These are phyloP conservation scores for Xylogone sp. DNA, from an alignment of 2,329 filamentous ascomycete genomes.

Conservation along the genomic window DNA sequence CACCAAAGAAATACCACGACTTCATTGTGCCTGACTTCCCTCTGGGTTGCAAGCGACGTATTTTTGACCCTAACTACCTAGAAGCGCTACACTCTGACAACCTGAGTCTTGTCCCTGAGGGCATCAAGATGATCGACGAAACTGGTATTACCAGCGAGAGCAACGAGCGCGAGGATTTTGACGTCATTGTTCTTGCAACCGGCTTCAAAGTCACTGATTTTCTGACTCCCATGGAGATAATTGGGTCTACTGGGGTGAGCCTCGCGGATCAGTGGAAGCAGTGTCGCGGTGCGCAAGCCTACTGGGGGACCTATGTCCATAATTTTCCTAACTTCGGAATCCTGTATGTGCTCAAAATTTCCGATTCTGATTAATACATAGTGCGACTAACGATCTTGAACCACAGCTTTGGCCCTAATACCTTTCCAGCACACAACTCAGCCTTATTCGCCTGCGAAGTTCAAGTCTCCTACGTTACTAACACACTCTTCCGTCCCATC, in stretches of 20 bases:
- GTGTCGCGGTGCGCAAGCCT: constrained; percentile 27
- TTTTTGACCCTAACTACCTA: constrained; percentile 28
- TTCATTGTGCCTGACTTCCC: constrained; percentile 8
- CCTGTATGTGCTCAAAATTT: constrained; percentile 3
- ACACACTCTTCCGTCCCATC: constrained; percentile 27
- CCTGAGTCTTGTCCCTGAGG: constrained; percentile 5
- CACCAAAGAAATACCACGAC: constrained; percentile 11
- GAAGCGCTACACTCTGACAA: constrained; percentile 8
- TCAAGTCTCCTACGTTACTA: constrained; percentile 26
- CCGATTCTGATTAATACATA: not conserved
- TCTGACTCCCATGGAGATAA: constrained; percentile 28
- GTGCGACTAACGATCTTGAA: not conserved
- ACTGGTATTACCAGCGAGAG: constrained; percentile 6
- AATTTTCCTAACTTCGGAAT: constrained; percentile 26
- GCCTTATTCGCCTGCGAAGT: constrained; percentile 28
- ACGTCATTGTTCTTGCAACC: constrained; percentile 12
- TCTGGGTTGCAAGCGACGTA: constrained; percentile 25
- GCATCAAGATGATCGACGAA: constrained; percentile 7
- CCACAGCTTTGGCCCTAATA: constrained; percentile 22
- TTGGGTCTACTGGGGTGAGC: constrained; percentile 13
- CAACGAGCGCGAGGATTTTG: constrained; percentile 8
- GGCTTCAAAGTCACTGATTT: constrained; percentile 31
- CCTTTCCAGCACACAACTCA: constrained; percentile 28
- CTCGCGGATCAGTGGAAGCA: constrained; percentile 29
- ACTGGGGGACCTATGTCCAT: constrained; percentile 22